phyloP scores from a whole-genome alignment of 192 early-diverging fungal species.

The Backusella mclennaniae region DNA sequence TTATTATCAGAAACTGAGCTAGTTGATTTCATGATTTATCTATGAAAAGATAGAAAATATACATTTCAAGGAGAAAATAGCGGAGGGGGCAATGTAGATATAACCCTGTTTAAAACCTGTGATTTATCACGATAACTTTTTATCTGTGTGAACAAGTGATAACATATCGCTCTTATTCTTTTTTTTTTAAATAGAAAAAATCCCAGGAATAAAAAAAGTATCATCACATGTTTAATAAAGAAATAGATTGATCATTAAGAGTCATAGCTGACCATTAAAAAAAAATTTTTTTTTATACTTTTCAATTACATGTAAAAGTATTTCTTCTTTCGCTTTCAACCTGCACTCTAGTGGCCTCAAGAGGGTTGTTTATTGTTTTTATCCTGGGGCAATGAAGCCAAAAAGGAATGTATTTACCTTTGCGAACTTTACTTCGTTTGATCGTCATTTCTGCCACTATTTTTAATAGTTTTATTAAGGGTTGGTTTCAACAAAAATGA shows the following conservation, averaged over 20 bases:
- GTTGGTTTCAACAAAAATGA: too few relatives aligned
- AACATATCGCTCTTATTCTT: neutral
- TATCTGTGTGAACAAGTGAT: neutral
- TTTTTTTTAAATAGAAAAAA: neutral
- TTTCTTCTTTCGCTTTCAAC: neutral
- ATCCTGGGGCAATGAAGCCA: too few relatives aligned
- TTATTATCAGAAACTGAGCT: neutral
- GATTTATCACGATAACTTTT: neutral
- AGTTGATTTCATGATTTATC: neutral
- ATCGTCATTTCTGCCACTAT: neutral
- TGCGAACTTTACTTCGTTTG: neutral
- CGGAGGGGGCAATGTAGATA: neutral
- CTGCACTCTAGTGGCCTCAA: neutral
- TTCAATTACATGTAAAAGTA: neutral
- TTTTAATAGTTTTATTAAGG: neutral
- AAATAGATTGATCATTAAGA: neutral
- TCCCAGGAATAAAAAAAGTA: neutral
- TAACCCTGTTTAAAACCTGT: neutral
- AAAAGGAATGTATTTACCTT: too few relatives aligned
- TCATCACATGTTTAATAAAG: neutral
- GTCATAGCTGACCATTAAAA: neutral
- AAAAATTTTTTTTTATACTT: neutral
- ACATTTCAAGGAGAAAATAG: neutral
- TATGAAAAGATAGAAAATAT: constrained; percentile 1
- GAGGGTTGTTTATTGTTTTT: too few relatives aligned